These are phyloP conservation scores for Aspergillus eucalypticola DNA, from an alignment of 2,329 filamentous ascomycete species.

Conservation along the genomic window DNA sequence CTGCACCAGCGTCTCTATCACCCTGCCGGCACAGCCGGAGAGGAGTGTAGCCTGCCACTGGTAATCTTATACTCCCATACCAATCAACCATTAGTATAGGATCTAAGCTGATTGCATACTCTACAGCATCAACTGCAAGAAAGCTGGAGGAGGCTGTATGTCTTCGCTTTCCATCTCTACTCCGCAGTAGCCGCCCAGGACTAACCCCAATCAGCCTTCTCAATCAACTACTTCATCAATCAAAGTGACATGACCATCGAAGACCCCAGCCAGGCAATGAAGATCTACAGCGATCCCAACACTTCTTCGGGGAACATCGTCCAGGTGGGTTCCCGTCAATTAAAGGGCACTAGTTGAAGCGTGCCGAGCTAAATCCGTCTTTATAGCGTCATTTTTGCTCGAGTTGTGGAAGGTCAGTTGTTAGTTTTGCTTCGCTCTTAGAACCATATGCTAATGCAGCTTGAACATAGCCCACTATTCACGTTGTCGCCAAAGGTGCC, in stretches of 20 bases:
- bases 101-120: neutral
- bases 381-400: constrained; percentile 27
- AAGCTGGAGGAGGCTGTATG: constrained; percentile 23
- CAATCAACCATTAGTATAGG: neutral
- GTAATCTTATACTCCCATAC: constrained; percentile 8
- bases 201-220: constrained; percentile 20
- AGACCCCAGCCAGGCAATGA: constrained; percentile 15
- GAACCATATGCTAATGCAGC: neutral
- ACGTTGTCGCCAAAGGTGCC: constrained; percentile 6
- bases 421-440: neutral
- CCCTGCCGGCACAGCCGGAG: constrained; percentile 21
- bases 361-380: neutral
- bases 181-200: neutral
- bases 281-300: constrained; percentile 20
- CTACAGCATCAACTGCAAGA: constrained; percentile 23
- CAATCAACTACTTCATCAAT: constrained; percentile 25
- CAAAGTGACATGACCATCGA: constrained; percentile 22
- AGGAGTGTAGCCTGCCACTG: constrained; percentile 25
- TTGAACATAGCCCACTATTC: neutral
- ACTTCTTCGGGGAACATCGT: constrained; percentile 17
- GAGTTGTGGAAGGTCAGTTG: constrained; percentile 24
- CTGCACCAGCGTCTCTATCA: constrained; percentile 24
- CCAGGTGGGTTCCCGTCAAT: constrained; percentile 9
- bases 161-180: neutral
- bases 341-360: neutral